These are phyloP conservation scores for Alternaria sp. DNA, from an alignment of 2,329 filamentous ascomycete genomes.

Conservation along the genomic window DNA sequence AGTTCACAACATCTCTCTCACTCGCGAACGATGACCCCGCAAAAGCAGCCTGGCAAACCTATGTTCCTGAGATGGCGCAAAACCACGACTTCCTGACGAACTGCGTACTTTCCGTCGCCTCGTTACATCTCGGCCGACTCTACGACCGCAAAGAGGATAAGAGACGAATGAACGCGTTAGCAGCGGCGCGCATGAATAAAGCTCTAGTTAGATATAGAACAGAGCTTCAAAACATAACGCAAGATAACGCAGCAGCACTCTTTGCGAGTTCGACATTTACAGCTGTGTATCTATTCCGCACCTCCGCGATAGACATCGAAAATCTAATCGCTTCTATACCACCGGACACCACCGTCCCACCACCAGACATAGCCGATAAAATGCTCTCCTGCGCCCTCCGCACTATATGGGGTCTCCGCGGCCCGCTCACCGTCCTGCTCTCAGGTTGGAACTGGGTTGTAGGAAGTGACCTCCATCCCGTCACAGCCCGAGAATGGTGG, in stretches of 20 bases:
- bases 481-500: slow-evolving; percentile 45
- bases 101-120: slow-evolving; percentile 54
- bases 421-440: slow-evolving; percentile 38
- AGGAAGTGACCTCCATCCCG: slow-evolving; percentile 32
- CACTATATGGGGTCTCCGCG: slow-evolving; percentile 40
- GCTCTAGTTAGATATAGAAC: slow-evolving; percentile 36
- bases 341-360: slow-evolving; percentile 19
- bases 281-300: slow-evolving; percentile 44
- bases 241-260: slow-evolving; percentile 52
- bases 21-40: slow-evolving; percentile 37
- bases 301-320: slow-evolving; percentile 39
- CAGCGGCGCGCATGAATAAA: slow-evolving; percentile 44
- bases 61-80: slow-evolving; percentile 49
- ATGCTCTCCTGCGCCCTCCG: slow-evolving; percentile 35
- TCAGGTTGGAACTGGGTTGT: slow-evolving; percentile 41
- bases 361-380: slow-evolving; percentile 30
- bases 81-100: slow-evolving; percentile 54
- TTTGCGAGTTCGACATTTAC: slow-evolving; percentile 44
- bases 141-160: slow-evolving; percentile 33
- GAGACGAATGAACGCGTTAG: slow-evolving; percentile 33
- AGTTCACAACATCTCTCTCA: slow-evolving; percentile 41
- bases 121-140: slow-evolving; percentile 53
- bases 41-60: slow-evolving; percentile 40
- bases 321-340: slow-evolving; percentile 34
- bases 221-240: slow-evolving; percentile 44